Percentiles rank a stretch among this genome's conserved stretches.
Evolutionary conservation across 148 eudicot genomes (phyloP).

Genomic region (Vaccinium myrtillus): DNA sequence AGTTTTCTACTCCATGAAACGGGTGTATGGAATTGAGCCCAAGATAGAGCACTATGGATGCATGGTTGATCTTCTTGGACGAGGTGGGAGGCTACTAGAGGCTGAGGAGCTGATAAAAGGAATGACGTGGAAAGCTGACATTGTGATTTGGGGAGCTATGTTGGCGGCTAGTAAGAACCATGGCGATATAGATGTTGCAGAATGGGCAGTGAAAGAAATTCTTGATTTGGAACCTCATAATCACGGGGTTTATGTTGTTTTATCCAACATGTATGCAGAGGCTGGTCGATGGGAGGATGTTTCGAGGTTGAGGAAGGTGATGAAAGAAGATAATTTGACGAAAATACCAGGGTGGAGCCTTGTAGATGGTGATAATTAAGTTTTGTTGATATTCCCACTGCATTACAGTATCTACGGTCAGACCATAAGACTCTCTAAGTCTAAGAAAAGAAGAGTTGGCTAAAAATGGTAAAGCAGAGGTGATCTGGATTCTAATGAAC

Average conservation of each 20-base stretch:
- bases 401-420: too few relatives aligned
- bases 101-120: constrained; percentile 67
- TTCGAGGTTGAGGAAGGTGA: constrained; percentile 49
- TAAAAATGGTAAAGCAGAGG: neutral
- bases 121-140: constrained; percentile 73
- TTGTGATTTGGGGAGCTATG: constrained; percentile 82
- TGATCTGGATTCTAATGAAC: neutral
- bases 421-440: neutral
- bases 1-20: constrained; percentile 54
- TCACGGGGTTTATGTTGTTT: constrained; percentile 76
- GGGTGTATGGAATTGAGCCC: constrained; percentile 49
- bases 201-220: constrained; percentile 62
- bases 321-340: constrained; percentile 60
- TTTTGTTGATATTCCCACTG: neutral
- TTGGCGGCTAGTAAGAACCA: constrained; percentile 60
- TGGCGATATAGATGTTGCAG: constrained; percentile 68
- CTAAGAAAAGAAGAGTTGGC: too few relatives aligned
- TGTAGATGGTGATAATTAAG: constrained; percentile 37
- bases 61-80: constrained; percentile 78
- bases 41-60: constrained; percentile 76
- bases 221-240: constrained; percentile 60
- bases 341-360: constrained; percentile 79
- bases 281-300: constrained; percentile 84
- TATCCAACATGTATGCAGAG: constrained; percentile 88
- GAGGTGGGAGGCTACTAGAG: constrained; percentile 58